These are phyloP conservation scores for Medicago truncatula DNA, from an alignment of 306 rosid species.

Conservation along the genomic window DNA sequence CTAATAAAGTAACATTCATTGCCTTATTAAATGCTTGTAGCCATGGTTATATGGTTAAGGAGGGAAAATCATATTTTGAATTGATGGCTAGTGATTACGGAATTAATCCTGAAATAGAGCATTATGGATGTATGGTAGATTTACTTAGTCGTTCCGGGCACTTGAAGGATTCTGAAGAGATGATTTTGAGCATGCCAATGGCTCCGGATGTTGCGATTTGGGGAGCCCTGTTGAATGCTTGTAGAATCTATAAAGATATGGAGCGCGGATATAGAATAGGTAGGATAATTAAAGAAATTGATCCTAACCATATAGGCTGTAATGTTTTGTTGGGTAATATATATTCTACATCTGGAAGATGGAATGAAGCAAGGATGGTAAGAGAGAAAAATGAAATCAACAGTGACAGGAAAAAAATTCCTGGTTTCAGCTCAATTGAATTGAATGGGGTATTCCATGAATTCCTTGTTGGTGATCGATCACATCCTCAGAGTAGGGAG, in stretches of 20 bases:
- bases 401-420: conserved; percentile 45
- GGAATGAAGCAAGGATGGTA: conserved; percentile 63
- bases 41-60: conserved; percentile 67
- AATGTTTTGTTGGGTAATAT: conserved; percentile 65
- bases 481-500: conserved; percentile 53
- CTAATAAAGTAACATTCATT: conserved; percentile 69
- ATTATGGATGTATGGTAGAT: conserved; percentile 81
- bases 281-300: conserved; percentile 53
- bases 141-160: conserved; percentile 68
- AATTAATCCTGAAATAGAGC: conserved; percentile 59
- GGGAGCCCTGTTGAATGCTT: conserved; percentile 71
- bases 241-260: conserved; percentile 71
- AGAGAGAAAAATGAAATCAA: conserved; percentile 47
- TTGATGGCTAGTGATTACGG: conserved; percentile 61
- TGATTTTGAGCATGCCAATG: conserved; percentile 65
- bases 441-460: conserved; percentile 53
- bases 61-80: conserved; percentile 58
- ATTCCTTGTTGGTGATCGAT: conserved; percentile 60
- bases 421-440: conserved; percentile 64
- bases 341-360: conserved; percentile 66
- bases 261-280: conserved; percentile 64
- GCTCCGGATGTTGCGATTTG: conserved; percentile 67
- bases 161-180: conserved; percentile 64
- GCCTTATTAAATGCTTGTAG: conserved; percentile 73
- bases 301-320: conserved; percentile 66